Base-by-base conservation (phyloP, 2,329 filamentous ascomycete genomes). In the Trichoderma atroviride region DNA sequence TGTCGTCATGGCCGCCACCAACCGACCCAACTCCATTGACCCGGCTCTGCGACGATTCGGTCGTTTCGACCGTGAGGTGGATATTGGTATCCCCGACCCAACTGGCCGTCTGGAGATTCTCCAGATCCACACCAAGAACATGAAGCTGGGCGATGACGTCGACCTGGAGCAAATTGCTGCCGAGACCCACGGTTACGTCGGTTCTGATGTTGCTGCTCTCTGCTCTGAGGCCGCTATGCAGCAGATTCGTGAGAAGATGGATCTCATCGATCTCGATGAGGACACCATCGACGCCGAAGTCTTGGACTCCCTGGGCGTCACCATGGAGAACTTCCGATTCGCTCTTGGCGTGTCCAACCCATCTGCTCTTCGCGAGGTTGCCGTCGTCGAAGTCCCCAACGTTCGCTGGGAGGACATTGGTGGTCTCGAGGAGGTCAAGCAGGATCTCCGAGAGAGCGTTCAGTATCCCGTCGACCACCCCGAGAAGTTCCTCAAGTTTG, bases 171-270 rank as follows among this genome's bases (percentile, higher is more conserved):
- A 94, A 78, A 97, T 99, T 78, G 96, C 96, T 67, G 89, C 96
- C 35, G 96, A 99, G 86, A 99, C 96, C 58, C 96, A 99, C 85
- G 96, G 96, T 84, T 99, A 98, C 77, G 96, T 99, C 74, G 96
- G 96, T 86, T 98, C 96, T 37, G 96, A 99, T 91, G 87, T 99
- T 81, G 96, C 96, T 70, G 97, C 96, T 35, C 93, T 99, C 71
- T 99, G 96, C 85, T 99, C 96, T 7, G 96, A 99, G 84, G 96
- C 96, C 79, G 96, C 96, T 73, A 99, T 99, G 96, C 96, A 99
- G 83, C 96, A 99, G 85, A 99, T 99, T 82, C 95, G 96, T 85
- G 96, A 99, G 85, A 99, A 99, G 91, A 99, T 99, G 96, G 96
- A 99, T 80, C 89, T 99, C 73, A 99, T 99, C 75, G 96, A 99